Conservation (phyloP, 176 grass and related monocot species). For the Raddia distichophylla region DNA sequence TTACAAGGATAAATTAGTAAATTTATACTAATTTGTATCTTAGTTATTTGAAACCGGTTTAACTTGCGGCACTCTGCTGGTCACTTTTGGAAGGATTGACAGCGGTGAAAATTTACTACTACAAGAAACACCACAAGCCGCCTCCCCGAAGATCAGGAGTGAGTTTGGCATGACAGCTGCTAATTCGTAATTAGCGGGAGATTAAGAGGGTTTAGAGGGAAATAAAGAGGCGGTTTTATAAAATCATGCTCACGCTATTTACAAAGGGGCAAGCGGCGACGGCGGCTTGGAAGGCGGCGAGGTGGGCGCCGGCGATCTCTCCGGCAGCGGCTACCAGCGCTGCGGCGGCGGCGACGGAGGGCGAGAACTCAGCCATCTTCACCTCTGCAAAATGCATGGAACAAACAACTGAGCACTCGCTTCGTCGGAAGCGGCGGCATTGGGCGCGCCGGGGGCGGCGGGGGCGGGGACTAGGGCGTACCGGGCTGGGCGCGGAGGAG, state of each 20-base stretch:
- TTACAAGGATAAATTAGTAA: too few relatives aligned
- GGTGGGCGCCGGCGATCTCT: constrained; percentile 65
- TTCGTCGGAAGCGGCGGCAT: neutral
- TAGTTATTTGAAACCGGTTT: too few relatives aligned
- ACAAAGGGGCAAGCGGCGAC: constrained; percentile 72
- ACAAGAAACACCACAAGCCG: neutral
- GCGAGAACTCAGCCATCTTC: constrained; percentile 79
- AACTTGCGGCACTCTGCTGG: too few relatives aligned
- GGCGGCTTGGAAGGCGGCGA: constrained; percentile 57
- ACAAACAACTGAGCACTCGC: neutral
- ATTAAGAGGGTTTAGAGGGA: constrained; percentile 14
- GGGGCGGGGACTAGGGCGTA: constrained; percentile 37
- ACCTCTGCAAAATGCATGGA: constrained; percentile 50
- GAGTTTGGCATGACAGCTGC: constrained; percentile 27
- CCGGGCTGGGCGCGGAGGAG: constrained; percentile 66
- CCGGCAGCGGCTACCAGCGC: constrained; percentile 70
- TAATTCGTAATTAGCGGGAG: neutral
- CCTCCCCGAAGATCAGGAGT: constrained; percentile 26
- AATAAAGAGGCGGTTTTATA: constrained; percentile 21
- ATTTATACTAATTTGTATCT: too few relatives aligned
- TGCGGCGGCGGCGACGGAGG: constrained; percentile 63
- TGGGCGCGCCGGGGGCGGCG: constrained; percentile 19
- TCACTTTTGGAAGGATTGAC: neutral
- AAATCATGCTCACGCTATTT: constrained; percentile 77
- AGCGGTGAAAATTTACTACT: neutral